A percentile compares a stretch with the other conserved stretches of the same genome.
These are phyloP conservation scores for Ogataea methylovora DNA, from an alignment of 805 yeast species.

Conservation along the genomic window DNA sequence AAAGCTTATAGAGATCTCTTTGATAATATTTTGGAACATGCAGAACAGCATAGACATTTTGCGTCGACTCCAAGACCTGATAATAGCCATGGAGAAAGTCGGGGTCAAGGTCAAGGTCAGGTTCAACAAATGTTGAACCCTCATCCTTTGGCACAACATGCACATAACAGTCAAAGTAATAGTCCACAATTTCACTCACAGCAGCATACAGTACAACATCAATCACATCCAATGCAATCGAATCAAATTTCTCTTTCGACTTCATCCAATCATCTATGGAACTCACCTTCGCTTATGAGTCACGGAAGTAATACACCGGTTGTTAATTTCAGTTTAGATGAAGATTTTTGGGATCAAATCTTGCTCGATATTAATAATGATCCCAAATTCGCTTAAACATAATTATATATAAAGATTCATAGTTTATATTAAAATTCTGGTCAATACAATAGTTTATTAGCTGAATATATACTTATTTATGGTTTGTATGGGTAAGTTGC, in stretches of 20 bases:
- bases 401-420: no score
- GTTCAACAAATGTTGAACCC: no score
- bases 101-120: no score
- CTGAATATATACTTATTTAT: neutral
- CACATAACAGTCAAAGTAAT: no score
- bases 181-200: no score
- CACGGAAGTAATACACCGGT: neutral
- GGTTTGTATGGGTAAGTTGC: constrained; percentile 12
- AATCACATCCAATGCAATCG: no score
- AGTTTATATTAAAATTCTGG: no score
- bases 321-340: constrained; percentile 8
- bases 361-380: constrained; percentile 4
- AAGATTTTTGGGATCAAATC: constrained; percentile 13
- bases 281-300: neutral
- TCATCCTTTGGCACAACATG: no score
- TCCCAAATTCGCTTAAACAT: no score
- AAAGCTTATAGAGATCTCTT: constrained; percentile 17
- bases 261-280: neutral
- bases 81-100: no score
- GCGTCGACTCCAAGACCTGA: no score
- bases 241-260: neutral
- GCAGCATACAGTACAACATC: no score
- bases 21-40: constrained; percentile 16
- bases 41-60: constrained; percentile 5
- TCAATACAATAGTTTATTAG: neutral